phyloP scores from a whole-genome alignment of 306 rosid species.

The Lathyrus aphaca region DNA sequence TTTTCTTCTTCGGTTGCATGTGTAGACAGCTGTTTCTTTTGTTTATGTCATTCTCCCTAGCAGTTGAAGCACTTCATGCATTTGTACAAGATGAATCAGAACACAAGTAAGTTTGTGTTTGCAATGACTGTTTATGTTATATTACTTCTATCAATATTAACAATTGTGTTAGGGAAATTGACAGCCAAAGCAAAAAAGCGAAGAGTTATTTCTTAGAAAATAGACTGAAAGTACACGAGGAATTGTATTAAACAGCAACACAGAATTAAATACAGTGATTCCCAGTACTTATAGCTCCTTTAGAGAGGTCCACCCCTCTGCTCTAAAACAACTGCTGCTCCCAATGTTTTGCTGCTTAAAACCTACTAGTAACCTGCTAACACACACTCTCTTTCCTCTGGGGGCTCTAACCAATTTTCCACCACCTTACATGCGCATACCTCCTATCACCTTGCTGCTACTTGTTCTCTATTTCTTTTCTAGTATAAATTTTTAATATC shows the following conservation, averaged over 20 bases:
- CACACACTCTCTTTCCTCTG: too few relatives aligned
- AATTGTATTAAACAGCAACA: background rate
- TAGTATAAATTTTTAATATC: slow-evolving; percentile 5
- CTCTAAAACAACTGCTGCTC: too few relatives aligned
- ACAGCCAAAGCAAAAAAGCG: background rate
- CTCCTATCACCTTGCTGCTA: background rate
- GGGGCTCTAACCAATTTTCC: too few relatives aligned
- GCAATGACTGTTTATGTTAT: background rate
- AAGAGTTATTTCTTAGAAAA: slow-evolving; percentile 2
- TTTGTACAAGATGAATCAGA: slow-evolving; percentile 99
- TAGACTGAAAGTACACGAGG: background rate
- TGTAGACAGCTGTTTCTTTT: slow-evolving; percentile 99
- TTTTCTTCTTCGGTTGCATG: slow-evolving; percentile 59
- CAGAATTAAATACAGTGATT: background rate
- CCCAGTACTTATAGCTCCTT: too few relatives aligned
- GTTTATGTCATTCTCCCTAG: slow-evolving; percentile 97
- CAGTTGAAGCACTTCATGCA: slow-evolving; percentile 97
- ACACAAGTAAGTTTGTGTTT: slow-evolving; percentile 82
- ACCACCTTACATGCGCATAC: background rate
- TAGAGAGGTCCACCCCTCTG: too few relatives aligned
- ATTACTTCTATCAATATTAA: background rate
- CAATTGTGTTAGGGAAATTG: slow-evolving; percentile 5
- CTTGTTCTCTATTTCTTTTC: background rate
- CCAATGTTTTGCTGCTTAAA: too few relatives aligned
- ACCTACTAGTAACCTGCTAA: too few relatives aligned